Evolutionary conservation across 2,329 filamentous ascomycete genomes (phyloP), one percentile per base, ranked within the genome.

Genomic region (Xylaria sp.): DNA sequence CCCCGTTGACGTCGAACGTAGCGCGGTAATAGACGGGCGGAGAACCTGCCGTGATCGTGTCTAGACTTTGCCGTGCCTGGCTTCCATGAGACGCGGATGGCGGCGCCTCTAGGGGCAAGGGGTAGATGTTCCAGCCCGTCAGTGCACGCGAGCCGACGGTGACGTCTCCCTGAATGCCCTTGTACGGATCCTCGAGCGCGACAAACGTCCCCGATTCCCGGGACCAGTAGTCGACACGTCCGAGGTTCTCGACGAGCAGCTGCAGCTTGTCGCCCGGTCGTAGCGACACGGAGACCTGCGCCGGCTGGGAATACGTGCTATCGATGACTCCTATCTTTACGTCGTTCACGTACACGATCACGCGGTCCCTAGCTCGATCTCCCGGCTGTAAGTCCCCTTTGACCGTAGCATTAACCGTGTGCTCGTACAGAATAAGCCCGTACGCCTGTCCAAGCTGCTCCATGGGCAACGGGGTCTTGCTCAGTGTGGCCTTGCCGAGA

Each of bases 231-330:
- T 86, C 82, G 1, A 86, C 82, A 2, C 85, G 80, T 1, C 84
- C 85, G n/a, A 87, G 78, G 59, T 86, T 87, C 74, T 87, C 85
- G 1, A 86, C 81, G 3, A 86, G 73, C 0, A 86, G 78, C 65
- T 81, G 77, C 5, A 86, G 69, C 28, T 72, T 78, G 69, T 85
- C 83, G 6, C 82, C 82, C 0, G 73, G 70, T 20, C 76, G 71
- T 8, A 87, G 75, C 0, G 74, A 66, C 1, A 86, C 59, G 0
- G 66, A 79, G 13, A 86, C 79, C 3, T 76, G 78, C 1, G 75
- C 74, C 0, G 84, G 84, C 10, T 74, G 69, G 50, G 75, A 69
- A 71, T 86, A 86, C 20, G 79, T 81, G 70, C 79, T 82, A 67
- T 87, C 85, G 37, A 86, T 81, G 4, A 86, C 82, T 1, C 84